Base-by-base conservation (phyloP, 208 protist species). In the Acanthamoeba lugdunensis region DNA sequence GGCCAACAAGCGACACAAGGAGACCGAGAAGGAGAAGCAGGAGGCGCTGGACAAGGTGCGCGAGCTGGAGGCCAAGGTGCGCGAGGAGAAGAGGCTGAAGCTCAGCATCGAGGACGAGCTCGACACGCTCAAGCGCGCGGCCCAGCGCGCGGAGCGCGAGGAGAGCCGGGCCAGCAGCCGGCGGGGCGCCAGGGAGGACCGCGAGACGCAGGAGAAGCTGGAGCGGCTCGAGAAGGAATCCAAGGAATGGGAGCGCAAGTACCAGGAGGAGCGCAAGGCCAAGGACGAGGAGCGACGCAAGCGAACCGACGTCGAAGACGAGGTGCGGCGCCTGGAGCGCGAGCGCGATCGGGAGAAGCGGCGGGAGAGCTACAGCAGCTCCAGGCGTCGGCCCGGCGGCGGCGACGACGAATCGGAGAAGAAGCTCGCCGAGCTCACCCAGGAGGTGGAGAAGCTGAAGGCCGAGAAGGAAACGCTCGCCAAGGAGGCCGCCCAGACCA, bases 361-460 rank as follows among this genome's bases (percentile, higher is more conserved):
- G 23, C 6, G 73, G 33, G 73, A 82, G 30, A 82, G 73, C 41
- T 82, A 82, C 73, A 82, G 73, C 73, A 52, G 37, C 30, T 7
- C 73, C 18, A 45, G 73, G 73, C 73, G 73, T 28, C 73, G 73
- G 5, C 28, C 65, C 11, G 65, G n/a, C 65, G 65, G n/a, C 65
- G 73, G 25, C 30, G 41, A 82, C 25, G 45, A 52, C 28, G 73
- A 82, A 5, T 25, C 65, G 9, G 65, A 71, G 65, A 82, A 82
- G 45, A 82, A 82, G 73, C 25, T 82, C 11, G 45, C 73, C 18
- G 73, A 82, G 41, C 73, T 82, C 37, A 82, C 73, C 23, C 73
- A 82, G 30, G 73, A 82, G 73, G 73, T 82, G 11, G 73, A 82
- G 73, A 82, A 82, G 73, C 73, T 82, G 8, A 82, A 82, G 73